Percentiles rank a stretch among this genome's conserved stretches.
Evolutionary conservation across 768 basidiomycete genomes (phyloP).

Genomic region (Panellus pusillus): DNA sequence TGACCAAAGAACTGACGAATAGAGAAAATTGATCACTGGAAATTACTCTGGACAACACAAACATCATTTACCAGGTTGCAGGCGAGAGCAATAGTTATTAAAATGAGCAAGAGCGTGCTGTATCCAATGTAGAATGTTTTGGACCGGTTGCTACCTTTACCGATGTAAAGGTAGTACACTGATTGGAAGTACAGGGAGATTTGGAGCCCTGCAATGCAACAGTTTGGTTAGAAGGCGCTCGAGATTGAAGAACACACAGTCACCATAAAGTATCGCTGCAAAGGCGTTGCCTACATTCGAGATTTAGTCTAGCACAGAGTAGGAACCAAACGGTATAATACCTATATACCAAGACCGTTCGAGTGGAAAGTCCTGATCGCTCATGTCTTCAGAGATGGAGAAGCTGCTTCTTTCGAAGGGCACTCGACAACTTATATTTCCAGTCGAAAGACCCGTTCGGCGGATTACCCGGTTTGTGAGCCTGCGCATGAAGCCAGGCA

Average conservation of each 20-base stretch:
- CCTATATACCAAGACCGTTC: conserved; percentile 27
- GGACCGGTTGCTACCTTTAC: not conserved
- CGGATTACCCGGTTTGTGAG: not conserved
- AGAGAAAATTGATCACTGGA: not conserved
- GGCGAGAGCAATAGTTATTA: conserved; percentile 33
- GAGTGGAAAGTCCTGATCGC: conserved; percentile 14
- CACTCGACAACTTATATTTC: conserved; percentile 1
- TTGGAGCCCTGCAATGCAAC: conserved; percentile 20
- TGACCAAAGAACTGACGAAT: conserved; percentile 25
- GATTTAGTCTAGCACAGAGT: not conserved
- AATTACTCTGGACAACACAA: too few relatives aligned
- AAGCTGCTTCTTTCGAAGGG: not conserved
- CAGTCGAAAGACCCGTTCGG: conserved; percentile 5
- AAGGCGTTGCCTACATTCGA: not conserved
- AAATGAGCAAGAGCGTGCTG: conserved; percentile 23
- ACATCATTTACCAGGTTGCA: conserved; percentile 11
- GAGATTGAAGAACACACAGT: not conserved
- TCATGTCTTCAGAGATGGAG: conserved; percentile 2
- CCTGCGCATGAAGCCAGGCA: conserved; percentile 10
- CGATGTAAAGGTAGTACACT: conserved; percentile 9
- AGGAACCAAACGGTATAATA: conserved; percentile 14
- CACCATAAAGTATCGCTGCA: conserved; percentile 26
- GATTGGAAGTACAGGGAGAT: conserved; percentile 24
- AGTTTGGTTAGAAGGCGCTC: not conserved
- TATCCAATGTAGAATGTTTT: conserved; percentile 20